Base-by-base conservation (phyloP, 331 rosid genomes). In the Acacia concinna region DNA sequence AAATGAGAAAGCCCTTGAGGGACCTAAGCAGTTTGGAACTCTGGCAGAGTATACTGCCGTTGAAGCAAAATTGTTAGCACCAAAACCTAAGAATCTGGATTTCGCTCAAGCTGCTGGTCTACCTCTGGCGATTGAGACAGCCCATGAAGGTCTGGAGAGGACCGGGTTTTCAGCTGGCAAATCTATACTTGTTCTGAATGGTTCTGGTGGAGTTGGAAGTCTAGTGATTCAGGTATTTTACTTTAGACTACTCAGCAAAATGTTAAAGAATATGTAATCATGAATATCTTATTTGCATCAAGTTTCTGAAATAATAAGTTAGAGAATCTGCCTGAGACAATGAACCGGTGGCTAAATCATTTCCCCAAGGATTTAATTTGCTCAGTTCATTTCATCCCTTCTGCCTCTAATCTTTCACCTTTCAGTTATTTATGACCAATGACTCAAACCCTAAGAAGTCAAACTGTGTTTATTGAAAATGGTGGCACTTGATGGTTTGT, bases 171-270 rank as follows among this genome's bases (percentile, higher is more conserved):
- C 94, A 30, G 38, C 97, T 27, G 96, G 97, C 49, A 93, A 93
- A 91, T 96, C 99, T 3, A 83, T 96, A 82, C 91, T 96, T 82
- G 87, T 96, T 79, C 87, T 96, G 27, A 96, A 93, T 82, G 99
- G 97, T 68, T 86, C 99, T 67, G 98, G 98, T 73, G 98, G 98
- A 70, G 99, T 93, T 78, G 99, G 98, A 79, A 93, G 97, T 86
- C 82, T 96, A 23, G 97, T 90, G 71, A 91, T 93, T 89, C 99
- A 95, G 99, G 99, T 95, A 83, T 46, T 60, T 60, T 49, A 7
- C n/a, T 21, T 41, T 60, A 28, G 67, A 79, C 8, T 2, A 32
- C 23, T 32, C 69, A 32, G 21, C 23, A 63, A 28, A 17, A 46
- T 46, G 21, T 47, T 47, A 3, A 47, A 47, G 54, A 47, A 47